These are phyloP conservation scores for Craspedostauros australis DNA, from an alignment of 108 stramenopile species.

Conservation along the genomic window DNA sequence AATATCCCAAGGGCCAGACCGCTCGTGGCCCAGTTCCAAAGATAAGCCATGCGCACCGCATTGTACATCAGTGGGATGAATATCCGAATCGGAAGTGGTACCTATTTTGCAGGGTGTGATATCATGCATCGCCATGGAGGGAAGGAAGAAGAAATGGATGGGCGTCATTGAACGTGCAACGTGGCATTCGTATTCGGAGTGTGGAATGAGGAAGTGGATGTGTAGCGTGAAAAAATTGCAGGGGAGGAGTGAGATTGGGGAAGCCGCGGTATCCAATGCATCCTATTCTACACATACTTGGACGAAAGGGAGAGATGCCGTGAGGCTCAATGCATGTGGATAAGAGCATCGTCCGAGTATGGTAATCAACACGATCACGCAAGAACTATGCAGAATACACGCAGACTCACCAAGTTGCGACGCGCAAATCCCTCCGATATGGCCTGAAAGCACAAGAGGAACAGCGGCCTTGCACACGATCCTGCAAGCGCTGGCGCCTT, in stretches of 20 bases:
- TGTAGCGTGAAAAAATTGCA: no score
- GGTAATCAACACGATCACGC: no score
- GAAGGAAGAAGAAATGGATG: constrained; percentile 12
- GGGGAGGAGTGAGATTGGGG: no score
- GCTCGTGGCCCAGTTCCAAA: constrained; percentile 45
- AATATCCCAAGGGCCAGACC: constrained; percentile 14
- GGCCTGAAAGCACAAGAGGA: constrained; percentile 62
- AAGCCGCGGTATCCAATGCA: no score
- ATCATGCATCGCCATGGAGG: background rate
- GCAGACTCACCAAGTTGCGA: no score
- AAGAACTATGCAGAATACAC: no score
- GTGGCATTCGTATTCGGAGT: no score
- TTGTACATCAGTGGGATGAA: constrained; percentile 66
- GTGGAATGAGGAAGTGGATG: no score
- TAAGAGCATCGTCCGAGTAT: no score
- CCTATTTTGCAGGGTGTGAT: constrained; percentile 8
- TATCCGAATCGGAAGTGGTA: constrained; percentile 63
- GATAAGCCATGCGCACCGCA: constrained; percentile 37
- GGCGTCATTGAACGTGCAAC: no score
- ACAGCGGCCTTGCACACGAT: constrained; percentile 36
- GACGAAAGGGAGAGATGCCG: no score
- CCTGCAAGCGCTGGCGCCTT: constrained; percentile 9
- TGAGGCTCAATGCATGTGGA: no score
- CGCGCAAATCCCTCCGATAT: constrained; percentile 40
- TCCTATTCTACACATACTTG: constrained; percentile 8